Evolutionary conservation across 345 rosid species (phyloP), one percentile per base, ranked within the genome.

Genomic region (Limnanthes douglasii): DNA sequence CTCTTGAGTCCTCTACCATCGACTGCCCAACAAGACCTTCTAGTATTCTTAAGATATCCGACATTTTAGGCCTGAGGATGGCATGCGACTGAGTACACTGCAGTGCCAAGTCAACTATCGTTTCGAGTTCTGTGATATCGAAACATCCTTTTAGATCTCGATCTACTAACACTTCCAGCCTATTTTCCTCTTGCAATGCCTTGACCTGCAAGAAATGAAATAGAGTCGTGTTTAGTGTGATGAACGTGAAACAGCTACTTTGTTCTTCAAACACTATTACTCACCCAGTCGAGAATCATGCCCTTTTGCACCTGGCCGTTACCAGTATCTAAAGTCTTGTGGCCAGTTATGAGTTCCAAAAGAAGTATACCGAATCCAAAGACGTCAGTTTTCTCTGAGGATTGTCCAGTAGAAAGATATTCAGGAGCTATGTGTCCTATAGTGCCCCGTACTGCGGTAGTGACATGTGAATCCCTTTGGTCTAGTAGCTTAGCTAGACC

Each of bases 361-460:
- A 90, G 69, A n/a, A 90, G 55, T 45, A 90, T 65, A 23, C 95
- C 98, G 8, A 84, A 90, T 46, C 98, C 98, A 31, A 88, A 83
- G 34, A 83, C 95, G 58, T 88, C 97, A 1, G 90, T 76, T 54
- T 83, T 88, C 51, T 88, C 97, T 0, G 95, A 88, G 36, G 95
- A 88, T 29, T 88, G 97, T 31, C 97, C 95, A 0, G 97, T 88
- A 16, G 95, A 88, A 32, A 88, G 95, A 60, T 88, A 88, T 59
- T 88, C 97, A 0, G 95, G 97, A 11, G 97, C 97, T 21, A 88
- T 88, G 42, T 88, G 95, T 25, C 97, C 97, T 7, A 83, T 77
- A 1, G 98, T 90, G 12, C 98, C 98, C 36, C 95, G 70, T 1
- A 90, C 95, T 0, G 95, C 95, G 1, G 98, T 79, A 2, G 97